Evolutionary conservation across 1,284 basidiomycete species (phyloP), one percentile per base, ranked within the genome.

Genomic region (Mycena citricolor): DNA sequence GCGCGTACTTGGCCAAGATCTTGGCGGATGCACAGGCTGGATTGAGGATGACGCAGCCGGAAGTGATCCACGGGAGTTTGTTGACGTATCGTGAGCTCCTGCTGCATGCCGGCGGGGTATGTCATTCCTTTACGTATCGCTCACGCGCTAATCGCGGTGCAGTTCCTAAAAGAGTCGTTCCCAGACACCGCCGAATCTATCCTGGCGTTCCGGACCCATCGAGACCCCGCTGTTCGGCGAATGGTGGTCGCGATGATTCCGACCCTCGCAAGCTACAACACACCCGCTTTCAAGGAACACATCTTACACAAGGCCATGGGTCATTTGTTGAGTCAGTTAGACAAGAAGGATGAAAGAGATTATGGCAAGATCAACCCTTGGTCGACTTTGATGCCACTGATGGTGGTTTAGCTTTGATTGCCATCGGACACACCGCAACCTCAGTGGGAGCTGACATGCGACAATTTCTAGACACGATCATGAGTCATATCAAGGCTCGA

Each of bases 361-460:
- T 90, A 93, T 56, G 87, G 90, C 87, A 60, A n/a, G n/a, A n/a
- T n/a, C n/a, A n/a, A n/a, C n/a, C n/a, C n/a, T n/a, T n/a, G n/a
- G n/a, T n/a, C 6, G 17, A 24, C 6, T 38, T 32, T 28, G 17
- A 25, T 26, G 20, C 39, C 45, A 22, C 26, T 23, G 4, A 4
- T 33, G 7, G 4, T 19, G 36, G 17, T 28, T 47, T 25, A 34
- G 93, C 94, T 0, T 97, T 97, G 61, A 87, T 97, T 57, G 93
- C 95, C 1, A 94, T 99, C 52, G 97, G 97, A 1, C 93, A 98
- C 58, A 90, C 97, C 24, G 90, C 95, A 0, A 84, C 84, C 25
- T 91, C 94, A 32, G 90, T 99, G 42, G 87, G 87, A 19, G 90
- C 90, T 49, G 91, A 94, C 52, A 98, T 99, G 91, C 92, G 94